These are phyloP conservation scores for Schizosaccharomyces osmophilus DNA, from an alignment of 805 yeast species.

Conservation along the genomic window DNA sequence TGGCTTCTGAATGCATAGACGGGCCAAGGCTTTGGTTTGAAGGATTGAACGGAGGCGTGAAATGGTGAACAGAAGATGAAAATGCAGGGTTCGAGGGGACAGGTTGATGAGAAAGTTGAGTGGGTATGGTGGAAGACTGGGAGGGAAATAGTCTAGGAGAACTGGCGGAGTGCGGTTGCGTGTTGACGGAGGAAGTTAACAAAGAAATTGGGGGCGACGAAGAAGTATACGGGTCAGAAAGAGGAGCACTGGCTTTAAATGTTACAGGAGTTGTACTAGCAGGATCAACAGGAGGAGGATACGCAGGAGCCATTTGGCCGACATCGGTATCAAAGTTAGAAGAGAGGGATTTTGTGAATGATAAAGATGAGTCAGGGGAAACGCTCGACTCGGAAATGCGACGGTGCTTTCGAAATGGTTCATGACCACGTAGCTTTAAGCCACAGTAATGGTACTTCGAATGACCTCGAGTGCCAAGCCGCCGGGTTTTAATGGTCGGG, in stretches of 20 bases:
- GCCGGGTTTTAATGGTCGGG: conserved; percentile 45
- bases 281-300: background rate
- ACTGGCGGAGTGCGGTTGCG: background rate
- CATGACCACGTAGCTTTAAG: conserved; percentile 16
- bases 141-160: background rate
- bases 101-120: background rate
- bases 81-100: background rate
- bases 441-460: conserved; percentile 77
- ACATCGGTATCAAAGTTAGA: background rate
- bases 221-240: background rate
- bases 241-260: background rate
- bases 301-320: background rate
- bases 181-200: background rate
- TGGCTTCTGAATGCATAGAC: background rate
- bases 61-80: background rate
- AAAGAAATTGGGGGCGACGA: background rate
- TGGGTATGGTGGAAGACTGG: background rate
- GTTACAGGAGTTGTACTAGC: background rate
- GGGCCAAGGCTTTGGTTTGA: background rate
- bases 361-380: background rate
- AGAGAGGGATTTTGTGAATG: background rate
- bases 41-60: background rate
- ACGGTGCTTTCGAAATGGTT: background rate
- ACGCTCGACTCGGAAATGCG: background rate
- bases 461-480: conserved; percentile 62